A percentile compares a stretch with the other conserved stretches of the same genome.
phyloP scores from a whole-genome alignment of 2,329 filamentous ascomycete genomes.

The Berkeleyomyces basicola region DNA sequence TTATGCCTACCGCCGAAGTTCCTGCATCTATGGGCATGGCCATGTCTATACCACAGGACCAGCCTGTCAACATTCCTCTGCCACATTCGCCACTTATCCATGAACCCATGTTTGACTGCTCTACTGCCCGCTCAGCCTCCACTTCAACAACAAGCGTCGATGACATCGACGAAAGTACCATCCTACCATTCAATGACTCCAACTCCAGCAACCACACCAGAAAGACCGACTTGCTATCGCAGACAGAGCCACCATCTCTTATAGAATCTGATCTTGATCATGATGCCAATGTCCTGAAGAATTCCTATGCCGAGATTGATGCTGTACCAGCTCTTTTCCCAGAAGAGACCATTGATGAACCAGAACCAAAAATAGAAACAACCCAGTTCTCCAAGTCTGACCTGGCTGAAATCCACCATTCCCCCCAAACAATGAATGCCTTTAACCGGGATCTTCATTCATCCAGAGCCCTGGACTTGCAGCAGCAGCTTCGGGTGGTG shows the following conservation, averaged over 20 bases:
- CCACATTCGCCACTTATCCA: constrained; percentile 7
- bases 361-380: not conserved
- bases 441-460: not conserved
- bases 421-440: not conserved
- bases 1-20: not conserved
- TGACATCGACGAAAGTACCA: not conserved
- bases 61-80: not conserved
- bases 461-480: not conserved
- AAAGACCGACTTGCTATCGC: not conserved
- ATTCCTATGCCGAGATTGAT: not conserved
- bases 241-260: not conserved
- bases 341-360: not conserved
- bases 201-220: not conserved
- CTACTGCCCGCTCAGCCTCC: not conserved
- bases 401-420: not conserved
- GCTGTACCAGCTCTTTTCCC: not conserved
- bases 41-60: not conserved
- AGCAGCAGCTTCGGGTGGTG: constrained; percentile 50
- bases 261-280: not conserved
- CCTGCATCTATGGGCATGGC: constrained; percentile 5
- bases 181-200: not conserved
- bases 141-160: constrained; percentile 12
- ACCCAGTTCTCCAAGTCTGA: not conserved
- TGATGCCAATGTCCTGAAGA: no score
- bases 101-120: constrained; percentile 11